Conservation (phyloP, 305 asterid species). For the Ilex paraguariensis region DNA sequence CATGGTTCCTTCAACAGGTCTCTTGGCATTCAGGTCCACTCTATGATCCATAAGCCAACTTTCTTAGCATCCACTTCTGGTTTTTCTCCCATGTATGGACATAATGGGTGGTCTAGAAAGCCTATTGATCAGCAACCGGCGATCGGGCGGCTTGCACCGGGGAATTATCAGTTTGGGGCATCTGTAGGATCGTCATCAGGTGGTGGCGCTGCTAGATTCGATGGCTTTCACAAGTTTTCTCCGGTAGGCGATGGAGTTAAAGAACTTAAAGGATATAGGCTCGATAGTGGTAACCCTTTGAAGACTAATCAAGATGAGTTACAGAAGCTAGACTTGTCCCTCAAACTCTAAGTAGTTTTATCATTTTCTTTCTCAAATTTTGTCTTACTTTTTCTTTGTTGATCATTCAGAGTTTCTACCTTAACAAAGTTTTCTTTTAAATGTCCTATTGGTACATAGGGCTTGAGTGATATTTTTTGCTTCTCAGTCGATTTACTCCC, state of each 20-base stretch:
- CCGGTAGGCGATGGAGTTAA: constrained; percentile 29
- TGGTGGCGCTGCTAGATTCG: constrained; percentile 50
- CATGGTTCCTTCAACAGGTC: constrained; percentile 53
- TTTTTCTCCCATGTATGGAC: constrained; percentile 20
- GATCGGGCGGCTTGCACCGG: constrained; percentile 24
- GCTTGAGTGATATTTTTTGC: too few species aligned
- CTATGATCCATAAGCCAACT: constrained; percentile 56
- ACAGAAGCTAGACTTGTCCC: constrained; percentile 64
- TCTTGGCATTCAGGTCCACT: constrained; percentile 64
- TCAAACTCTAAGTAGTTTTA: constrained; percentile 35
- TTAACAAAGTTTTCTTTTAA: too few species aligned
- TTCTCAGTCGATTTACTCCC: too few species aligned
- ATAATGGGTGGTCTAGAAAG: constrained; percentile 39
- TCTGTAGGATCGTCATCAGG: constrained; percentile 13
- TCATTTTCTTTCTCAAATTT: too few species aligned
- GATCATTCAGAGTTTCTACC: too few species aligned
- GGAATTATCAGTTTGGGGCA: neutral
- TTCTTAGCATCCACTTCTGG: neutral
- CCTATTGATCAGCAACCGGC: constrained; percentile 48
- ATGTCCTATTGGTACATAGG: too few species aligned
- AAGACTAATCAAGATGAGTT: constrained; percentile 36
- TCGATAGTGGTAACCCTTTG: constrained; percentile 29
- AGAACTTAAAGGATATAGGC: constrained; percentile 23
- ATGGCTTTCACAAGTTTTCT: constrained; percentile 30
- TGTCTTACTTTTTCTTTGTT: too few species aligned